phyloP scores from a whole-genome alignment of 2,329 filamentous ascomycete species.

The Cercospora nicotianae region DNA sequence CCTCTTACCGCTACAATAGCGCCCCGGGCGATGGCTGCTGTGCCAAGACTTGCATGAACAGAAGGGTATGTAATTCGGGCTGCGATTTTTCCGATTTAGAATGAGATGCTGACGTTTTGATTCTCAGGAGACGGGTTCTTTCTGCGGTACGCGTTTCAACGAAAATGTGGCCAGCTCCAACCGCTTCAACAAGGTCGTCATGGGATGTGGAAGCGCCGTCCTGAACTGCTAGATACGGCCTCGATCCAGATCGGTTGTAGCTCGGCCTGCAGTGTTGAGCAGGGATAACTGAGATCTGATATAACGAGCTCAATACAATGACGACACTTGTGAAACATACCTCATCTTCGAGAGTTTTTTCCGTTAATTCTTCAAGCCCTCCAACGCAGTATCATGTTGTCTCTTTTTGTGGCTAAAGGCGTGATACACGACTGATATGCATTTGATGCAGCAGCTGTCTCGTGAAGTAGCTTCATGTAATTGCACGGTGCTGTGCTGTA shows the following conservation, averaged over 20 bases:
- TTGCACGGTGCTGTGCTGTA: background rate
- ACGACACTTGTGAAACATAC: background rate
- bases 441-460: background rate
- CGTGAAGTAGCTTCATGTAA: background rate
- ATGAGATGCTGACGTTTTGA: background rate
- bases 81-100: background rate
- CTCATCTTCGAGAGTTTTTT: background rate
- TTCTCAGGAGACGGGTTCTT: constrained; percentile 2
- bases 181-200: constrained; percentile 10
- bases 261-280: background rate
- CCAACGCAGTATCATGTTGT: background rate
- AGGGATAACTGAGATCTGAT: background rate
- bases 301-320: background rate
- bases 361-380: background rate
- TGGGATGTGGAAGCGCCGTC: background rate
- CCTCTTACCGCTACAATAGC: background rate
- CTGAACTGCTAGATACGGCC: constrained; percentile 1
- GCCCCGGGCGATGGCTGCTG: background rate
- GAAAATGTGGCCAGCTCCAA: background rate
- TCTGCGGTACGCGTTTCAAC: background rate
- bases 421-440: background rate
- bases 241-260: background rate
- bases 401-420: background rate
- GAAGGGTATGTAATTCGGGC: background rate
- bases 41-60: constrained; percentile 5